Evolutionary conservation across 768 basidiomycete species (phyloP).

Genomic region (Pleurotus tuber-regium): DNA sequence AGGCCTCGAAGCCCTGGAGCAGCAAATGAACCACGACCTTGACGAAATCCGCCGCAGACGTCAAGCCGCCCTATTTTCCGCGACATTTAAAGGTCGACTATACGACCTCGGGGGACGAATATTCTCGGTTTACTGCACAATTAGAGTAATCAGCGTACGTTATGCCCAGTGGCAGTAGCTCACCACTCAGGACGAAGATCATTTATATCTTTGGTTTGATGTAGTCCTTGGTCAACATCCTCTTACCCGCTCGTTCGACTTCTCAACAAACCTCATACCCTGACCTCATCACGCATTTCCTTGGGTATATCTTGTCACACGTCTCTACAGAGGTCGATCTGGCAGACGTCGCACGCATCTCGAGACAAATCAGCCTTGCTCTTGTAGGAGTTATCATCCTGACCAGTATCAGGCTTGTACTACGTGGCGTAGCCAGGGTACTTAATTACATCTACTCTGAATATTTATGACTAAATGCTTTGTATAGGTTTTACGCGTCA

Average conservation of each 20-base stretch:
- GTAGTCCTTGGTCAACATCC: conserved; percentile 54
- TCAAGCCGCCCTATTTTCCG: conserved; percentile 45
- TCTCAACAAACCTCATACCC: conserved; percentile 34
- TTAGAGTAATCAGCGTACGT: conserved; percentile 61
- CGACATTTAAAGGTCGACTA: conserved; percentile 54
- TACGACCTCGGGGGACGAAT: conserved; percentile 43
- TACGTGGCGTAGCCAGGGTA: conserved; percentile 65
- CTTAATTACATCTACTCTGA: conserved; percentile 27
- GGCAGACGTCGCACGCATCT: conserved; percentile 34
- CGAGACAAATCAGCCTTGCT: conserved; percentile 56
- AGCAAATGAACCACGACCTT: conserved; percentile 62
- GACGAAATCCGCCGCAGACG: conserved; percentile 47
- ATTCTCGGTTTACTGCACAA: conserved; percentile 68
- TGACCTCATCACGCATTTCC: conserved; percentile 38
- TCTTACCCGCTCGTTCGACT: conserved; percentile 33
- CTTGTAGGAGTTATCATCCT: conserved; percentile 78
- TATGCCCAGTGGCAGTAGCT: background rate
- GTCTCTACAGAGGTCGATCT: conserved; percentile 23
- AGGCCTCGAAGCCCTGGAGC: conserved; percentile 65
- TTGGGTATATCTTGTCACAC: conserved; percentile 29
- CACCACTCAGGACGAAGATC: too few species aligned
- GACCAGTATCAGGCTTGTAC: conserved; percentile 66
- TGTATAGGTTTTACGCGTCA: conserved; percentile 60
- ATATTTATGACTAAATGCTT: too few species aligned
- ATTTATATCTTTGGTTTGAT: background rate